These are phyloP conservation scores for Nitzschia sp. DNA, from an alignment of 108 stramenopile genomes.

Conservation along the genomic window DNA sequence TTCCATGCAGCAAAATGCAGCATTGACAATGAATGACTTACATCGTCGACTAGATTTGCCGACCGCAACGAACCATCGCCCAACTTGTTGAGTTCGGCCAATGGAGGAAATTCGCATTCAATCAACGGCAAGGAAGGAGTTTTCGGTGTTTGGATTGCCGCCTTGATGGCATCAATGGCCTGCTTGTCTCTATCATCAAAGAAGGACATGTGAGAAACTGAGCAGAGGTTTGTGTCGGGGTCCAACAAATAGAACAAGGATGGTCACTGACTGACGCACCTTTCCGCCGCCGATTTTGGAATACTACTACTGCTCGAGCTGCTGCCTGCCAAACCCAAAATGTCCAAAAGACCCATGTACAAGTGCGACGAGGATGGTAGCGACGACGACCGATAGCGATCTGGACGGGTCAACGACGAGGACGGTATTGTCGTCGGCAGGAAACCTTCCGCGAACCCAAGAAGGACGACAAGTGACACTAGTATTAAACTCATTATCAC, in stretches of 20 bases:
- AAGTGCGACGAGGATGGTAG: neutral
- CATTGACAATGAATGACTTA: no score
- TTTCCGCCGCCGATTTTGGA: neutral
- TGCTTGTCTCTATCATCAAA: constrained; percentile 44
- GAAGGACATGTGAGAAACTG: neutral
- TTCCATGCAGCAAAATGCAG: no score
- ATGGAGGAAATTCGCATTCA: constrained; percentile 79
- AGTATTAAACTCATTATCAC: no score
- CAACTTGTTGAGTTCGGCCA: constrained; percentile 65
- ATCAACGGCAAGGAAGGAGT: constrained; percentile 49
- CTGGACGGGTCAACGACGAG: neutral
- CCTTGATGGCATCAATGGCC: constrained; percentile 59
- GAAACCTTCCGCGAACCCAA: neutral
- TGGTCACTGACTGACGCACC: neutral
- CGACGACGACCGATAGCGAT: no score
- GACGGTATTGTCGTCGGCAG: neutral
- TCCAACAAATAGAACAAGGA: neutral
- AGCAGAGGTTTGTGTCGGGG: no score
- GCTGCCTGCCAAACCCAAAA: neutral
- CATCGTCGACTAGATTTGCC: constrained; percentile 64
- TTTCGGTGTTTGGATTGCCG: constrained; percentile 52
- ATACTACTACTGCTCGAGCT: neutral
- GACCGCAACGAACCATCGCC: constrained; percentile 75
- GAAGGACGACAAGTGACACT: no score
- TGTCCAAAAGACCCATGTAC: neutral